These are phyloP conservation scores for Cladosporium sp. DNA, from an alignment of 2,329 filamentous ascomycete species.

Conservation along the genomic window DNA sequence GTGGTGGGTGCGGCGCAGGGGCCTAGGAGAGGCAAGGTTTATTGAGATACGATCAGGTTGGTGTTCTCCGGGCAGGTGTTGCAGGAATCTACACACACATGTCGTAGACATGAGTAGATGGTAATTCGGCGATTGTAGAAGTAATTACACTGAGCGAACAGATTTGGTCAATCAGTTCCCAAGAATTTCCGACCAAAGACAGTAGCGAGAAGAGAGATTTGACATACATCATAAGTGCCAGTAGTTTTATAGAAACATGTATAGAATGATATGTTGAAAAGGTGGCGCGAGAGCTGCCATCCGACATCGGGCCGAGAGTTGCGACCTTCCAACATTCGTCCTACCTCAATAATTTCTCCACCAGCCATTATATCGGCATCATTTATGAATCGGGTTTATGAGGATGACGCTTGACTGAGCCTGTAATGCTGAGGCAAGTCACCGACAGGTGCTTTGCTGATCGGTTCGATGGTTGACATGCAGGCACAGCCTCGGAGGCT, in stretches of 20 bases:
- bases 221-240: no score
- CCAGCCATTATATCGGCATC: neutral
- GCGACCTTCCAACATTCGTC: neutral
- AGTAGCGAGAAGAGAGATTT: no score
- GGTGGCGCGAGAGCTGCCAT: neutral
- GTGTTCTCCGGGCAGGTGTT: neutral
- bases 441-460: neutral
- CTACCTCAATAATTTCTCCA: neutral
- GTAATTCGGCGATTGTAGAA: neutral
- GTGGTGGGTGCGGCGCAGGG: neutral
- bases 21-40: neutral
- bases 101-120: neutral
- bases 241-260: no score
- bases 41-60: neutral
- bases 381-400: neutral
- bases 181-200: neutral
- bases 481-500: neutral
- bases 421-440: neutral
- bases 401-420: neutral
- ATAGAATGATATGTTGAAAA: neutral
- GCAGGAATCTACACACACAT: neutral
- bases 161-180: neutral
- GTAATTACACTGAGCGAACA: neutral
- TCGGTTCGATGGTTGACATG: neutral
- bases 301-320: neutral